A percentile compares a stretch with the other conserved stretches of the same genome.
phyloP scores from a whole-genome alignment of 2,329 filamentous ascomycete species.

The Ceratocystiopsis sp. region DNA sequence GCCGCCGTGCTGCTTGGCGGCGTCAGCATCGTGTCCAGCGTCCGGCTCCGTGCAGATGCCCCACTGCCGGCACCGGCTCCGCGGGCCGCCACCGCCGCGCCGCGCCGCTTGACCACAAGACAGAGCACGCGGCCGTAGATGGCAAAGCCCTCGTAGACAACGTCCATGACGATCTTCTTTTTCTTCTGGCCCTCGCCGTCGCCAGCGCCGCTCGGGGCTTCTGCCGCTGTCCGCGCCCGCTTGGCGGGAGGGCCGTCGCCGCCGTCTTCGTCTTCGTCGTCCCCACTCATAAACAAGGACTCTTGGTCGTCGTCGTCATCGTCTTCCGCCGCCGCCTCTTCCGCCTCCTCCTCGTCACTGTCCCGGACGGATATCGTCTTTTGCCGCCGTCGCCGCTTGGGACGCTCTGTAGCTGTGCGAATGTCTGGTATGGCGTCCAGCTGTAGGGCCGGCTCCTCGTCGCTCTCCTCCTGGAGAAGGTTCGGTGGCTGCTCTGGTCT shows the following conservation, averaged over 20 bases:
- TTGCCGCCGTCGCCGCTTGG: conserved; percentile 15
- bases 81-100: conserved; percentile 14
- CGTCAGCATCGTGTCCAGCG: conserved; percentile 7
- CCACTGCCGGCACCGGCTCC: too few relatives aligned
- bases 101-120: conserved; percentile 67
- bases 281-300: conserved; percentile 9
- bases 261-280: conserved; percentile 14
- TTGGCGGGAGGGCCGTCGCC: conserved; percentile 19
- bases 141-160: conserved; percentile 85
- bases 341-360: conserved; percentile 14
- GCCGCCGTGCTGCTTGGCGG: too few relatives aligned
- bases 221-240: conserved; percentile 18
- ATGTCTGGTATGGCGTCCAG: conserved; percentile 7
- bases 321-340: conserved; percentile 11
- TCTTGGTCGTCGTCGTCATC: conserved; percentile 9
- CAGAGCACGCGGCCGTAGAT: conserved; percentile 91
- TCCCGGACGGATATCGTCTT: conserved; percentile 14
- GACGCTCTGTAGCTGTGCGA: conserved; percentile 11
- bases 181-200: conserved; percentile 45
- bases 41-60: background rate
- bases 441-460: conserved; percentile 1
- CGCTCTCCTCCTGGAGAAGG: conserved; percentile 30
- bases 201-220: conserved; percentile 21
- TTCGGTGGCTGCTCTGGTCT: conserved; percentile 14
- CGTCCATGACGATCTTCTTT: conserved; percentile 77